A percentile compares a stretch with the other conserved stretches of the same genome.
These are phyloP conservation scores for Plasmodium relictum DNA, from an alignment of 169 alveolate species.

Conservation along the genomic window DNA sequence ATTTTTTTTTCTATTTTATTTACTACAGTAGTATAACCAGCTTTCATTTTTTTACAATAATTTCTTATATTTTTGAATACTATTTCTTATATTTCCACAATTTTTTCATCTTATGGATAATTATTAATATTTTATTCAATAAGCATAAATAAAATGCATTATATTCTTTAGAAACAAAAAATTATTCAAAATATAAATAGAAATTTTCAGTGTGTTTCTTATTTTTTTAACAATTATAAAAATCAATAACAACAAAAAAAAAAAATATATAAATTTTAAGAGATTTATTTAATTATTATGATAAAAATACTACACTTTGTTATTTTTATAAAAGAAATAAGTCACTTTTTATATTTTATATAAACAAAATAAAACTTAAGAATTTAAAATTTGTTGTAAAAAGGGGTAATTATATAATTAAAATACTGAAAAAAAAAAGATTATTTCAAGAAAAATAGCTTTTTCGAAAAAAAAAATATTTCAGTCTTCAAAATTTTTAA, in stretches of 20 bases:
- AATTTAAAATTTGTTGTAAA: too few relatives aligned
- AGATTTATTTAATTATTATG: background rate
- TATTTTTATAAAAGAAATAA: too few relatives aligned
- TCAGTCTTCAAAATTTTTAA: too few relatives aligned
- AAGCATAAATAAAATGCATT: background rate
- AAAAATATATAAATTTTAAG: background rate
- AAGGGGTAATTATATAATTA: too few relatives aligned
- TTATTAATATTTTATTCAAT: background rate
- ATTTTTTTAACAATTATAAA: background rate
- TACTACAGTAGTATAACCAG: background rate
- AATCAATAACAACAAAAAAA: background rate
- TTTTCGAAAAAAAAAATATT: too few relatives aligned
- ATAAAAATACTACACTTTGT: background rate
- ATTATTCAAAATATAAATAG: background rate
- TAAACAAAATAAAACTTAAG: too few relatives aligned
- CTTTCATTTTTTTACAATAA: background rate
- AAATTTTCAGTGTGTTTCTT: background rate
- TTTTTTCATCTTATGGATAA: background rate
- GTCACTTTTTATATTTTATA: too few relatives aligned
- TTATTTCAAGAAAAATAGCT: too few relatives aligned
- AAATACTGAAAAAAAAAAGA: too few relatives aligned
- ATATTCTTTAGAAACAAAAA: background rate
- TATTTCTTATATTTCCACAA: background rate
- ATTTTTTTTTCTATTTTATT: conserved; percentile 3
- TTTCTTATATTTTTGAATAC: background rate